Conservation (phyloP, 2,329 filamentous ascomycete species). For the Aureobasidium sp. region DNA sequence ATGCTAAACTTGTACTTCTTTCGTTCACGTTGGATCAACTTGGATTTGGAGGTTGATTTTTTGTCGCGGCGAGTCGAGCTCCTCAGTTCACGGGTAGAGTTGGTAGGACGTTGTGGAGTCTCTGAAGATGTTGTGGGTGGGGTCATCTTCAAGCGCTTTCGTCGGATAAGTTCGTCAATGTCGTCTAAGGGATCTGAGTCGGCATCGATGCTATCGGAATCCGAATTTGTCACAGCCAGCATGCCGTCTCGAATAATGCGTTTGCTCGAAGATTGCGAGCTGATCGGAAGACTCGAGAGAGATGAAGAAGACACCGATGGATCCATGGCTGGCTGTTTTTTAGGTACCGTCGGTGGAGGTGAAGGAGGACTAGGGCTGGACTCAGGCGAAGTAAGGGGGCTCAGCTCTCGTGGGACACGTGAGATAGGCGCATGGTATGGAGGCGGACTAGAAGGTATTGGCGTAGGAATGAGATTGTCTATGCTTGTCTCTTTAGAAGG, state of each 20-base stretch:
- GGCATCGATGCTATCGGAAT: conserved; percentile 26
- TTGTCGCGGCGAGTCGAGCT: background rate
- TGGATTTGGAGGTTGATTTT: background rate
- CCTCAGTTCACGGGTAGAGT: conserved; percentile 18
- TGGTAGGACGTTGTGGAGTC: conserved; percentile 15
- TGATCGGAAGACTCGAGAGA: conserved; percentile 25
- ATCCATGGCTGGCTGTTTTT: conserved; percentile 6
- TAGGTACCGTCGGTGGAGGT: background rate
- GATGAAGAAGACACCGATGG: conserved; percentile 25
- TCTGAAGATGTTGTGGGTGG: conserved; percentile 8
- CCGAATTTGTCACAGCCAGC: conserved; percentile 43
- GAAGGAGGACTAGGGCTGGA: conserved; percentile 1
- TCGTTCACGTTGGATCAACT: background rate
- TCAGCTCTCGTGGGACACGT: conserved; percentile 15
- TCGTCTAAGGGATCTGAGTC: conserved; percentile 29
- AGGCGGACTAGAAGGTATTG: conserved; percentile 5
- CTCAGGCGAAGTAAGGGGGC: conserved; percentile 12
- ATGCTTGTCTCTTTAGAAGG: background rate
- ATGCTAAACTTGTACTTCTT: conserved; percentile 26
- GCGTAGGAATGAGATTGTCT: conserved; percentile 4
- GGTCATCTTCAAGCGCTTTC: conserved; percentile 26
- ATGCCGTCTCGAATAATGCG: conserved; percentile 49
- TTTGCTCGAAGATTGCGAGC: conserved; percentile 40
- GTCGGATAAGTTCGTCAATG: conserved; percentile 24
- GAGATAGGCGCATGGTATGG: background rate